A percentile compares a stretch with the other conserved stretches of the same genome.
phyloP scores from a whole-genome alignment of 2,329 filamentous ascomycete species.

The Fusarium paranaense region DNA sequence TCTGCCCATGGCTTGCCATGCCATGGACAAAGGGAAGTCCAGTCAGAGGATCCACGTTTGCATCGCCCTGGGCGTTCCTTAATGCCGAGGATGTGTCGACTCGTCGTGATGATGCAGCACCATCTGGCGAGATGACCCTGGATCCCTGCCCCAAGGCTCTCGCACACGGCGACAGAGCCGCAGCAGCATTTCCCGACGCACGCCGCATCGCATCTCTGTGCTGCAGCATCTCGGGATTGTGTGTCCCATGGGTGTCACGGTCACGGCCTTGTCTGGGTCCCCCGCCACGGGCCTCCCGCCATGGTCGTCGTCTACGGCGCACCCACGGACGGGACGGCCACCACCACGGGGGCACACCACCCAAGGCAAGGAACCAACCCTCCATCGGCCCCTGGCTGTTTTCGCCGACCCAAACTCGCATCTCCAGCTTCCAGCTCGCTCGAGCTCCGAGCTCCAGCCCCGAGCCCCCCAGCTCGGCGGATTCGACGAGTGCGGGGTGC shows the following conservation, averaged over 20 bases:
- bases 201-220: slow-evolving; percentile 23
- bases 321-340: slow-evolving; percentile 5
- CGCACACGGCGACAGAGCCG: slow-evolving; percentile 42
- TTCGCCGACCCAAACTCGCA: slow-evolving; percentile 30
- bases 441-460: slow-evolving; percentile 30
- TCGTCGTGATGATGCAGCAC: slow-evolving; percentile 14
- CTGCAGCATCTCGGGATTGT: slow-evolving; percentile 33
- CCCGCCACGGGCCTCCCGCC: background rate
- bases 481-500: slow-evolving; percentile 39
- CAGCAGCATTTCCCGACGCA: slow-evolving; percentile 34
- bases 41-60: slow-evolving; percentile 45
- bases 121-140: slow-evolving; percentile 26
- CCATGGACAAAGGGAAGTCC: slow-evolving; percentile 47
- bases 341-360: background rate
- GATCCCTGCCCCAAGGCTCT: slow-evolving; percentile 37
- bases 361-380: slow-evolving; percentile 20
- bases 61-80: slow-evolving; percentile 38
- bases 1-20: slow-evolving; percentile 36
- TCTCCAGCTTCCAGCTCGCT: slow-evolving; percentile 28
- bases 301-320: background rate
- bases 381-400: slow-evolving; percentile 29
- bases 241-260: slow-evolving; percentile 13
- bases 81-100: slow-evolving; percentile 45
- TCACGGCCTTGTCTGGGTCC: slow-evolving; percentile 1
- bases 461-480: slow-evolving; percentile 30